These are phyloP conservation scores for Metschnikowia lunata DNA, from an alignment of 805 yeast genomes.

Conservation along the genomic window DNA sequence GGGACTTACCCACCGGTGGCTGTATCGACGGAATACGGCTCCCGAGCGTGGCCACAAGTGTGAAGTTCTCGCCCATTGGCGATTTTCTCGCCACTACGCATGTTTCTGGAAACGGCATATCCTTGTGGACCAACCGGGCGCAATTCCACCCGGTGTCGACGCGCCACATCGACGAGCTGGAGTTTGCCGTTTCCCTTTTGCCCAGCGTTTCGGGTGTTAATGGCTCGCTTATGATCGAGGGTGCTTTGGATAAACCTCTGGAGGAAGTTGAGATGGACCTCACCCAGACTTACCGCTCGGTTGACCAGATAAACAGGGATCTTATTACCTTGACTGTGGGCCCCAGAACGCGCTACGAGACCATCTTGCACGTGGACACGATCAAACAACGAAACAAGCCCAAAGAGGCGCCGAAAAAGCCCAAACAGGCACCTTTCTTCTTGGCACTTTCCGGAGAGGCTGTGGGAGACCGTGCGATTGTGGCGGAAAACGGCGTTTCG, in stretches of 20 bases:
- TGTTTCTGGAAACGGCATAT: conserved; percentile 83
- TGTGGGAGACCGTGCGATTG: conserved; percentile 67
- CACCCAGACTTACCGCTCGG: conserved; percentile 43
- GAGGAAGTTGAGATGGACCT: conserved; percentile 26
- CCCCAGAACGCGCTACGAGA: conserved; percentile 74
- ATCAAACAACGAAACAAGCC: conserved; percentile 89
- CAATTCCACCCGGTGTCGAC: conserved; percentile 76
- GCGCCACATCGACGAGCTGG: conserved; percentile 70
- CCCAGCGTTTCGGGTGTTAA: conserved; percentile 82
- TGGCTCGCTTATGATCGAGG: conserved; percentile 66
- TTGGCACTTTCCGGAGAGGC: conserved; percentile 58
- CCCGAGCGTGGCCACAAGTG: conserved; percentile 72
- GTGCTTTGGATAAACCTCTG: conserved; percentile 57
- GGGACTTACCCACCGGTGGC: conserved; percentile 97
- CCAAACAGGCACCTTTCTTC: conserved; percentile 79
- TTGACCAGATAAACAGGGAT: conserved; percentile 57
- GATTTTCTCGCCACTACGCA: conserved; percentile 91
- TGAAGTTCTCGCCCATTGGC: conserved; percentile 81
- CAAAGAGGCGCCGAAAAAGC: conserved; percentile 78
- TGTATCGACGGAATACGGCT: conserved; percentile 89
- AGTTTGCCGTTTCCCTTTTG: conserved; percentile 56
- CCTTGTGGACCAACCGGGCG: conserved; percentile 87
- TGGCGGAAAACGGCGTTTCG: conserved; percentile 33
- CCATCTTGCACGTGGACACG: conserved; percentile 74
- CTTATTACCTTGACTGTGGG: conserved; percentile 72